Percentiles rank a stretch among this genome's conserved stretches.
Evolutionary conservation across 1,284 basidiomycete species (phyloP).

Genomic region (Coniferiporia weirii): DNA sequence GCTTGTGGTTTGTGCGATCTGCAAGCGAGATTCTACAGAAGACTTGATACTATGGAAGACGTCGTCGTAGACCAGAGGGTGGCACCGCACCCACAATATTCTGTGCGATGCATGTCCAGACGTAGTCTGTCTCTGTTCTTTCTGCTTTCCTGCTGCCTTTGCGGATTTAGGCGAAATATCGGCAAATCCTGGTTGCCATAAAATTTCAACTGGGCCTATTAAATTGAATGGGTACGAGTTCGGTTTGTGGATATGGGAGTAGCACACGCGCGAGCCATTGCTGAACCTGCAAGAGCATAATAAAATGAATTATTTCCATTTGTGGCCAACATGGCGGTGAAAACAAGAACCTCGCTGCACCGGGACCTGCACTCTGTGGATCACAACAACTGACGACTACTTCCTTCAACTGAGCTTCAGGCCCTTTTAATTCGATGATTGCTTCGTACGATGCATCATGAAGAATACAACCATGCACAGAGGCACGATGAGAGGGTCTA

Average conservation of each 20-base stretch:
- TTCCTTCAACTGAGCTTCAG: slow-evolving; percentile 45
- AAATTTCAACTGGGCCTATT: slow-evolving; percentile 64
- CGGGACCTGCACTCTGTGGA: slow-evolving; percentile 50
- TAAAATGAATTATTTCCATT: not conserved
- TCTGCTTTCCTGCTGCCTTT: slow-evolving; percentile 22
- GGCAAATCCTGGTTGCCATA: slow-evolving; percentile 54
- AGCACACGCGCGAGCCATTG: slow-evolving; percentile 50
- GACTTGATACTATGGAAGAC: slow-evolving; percentile 47
- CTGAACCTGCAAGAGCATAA: slow-evolving; percentile 38
- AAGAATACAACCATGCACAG: slow-evolving; percentile 75
- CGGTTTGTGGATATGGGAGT: slow-evolving; percentile 60
- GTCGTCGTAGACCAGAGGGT: slow-evolving; percentile 65
- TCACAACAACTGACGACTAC: slow-evolving; percentile 60
- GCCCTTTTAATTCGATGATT: slow-evolving; percentile 68
- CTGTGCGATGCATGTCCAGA: slow-evolving; percentile 26
- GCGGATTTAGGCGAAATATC: slow-evolving; percentile 15
- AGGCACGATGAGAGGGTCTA: slow-evolving; percentile 82
- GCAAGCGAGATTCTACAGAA: slow-evolving; percentile 47
- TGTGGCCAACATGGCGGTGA: not conserved
- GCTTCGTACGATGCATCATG: slow-evolving; percentile 85
- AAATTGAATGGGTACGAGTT: slow-evolving; percentile 64
- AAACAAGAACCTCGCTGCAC: slow-evolving; percentile 46
- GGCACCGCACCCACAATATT: slow-evolving; percentile 69
- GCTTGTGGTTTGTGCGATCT: slow-evolving; percentile 32
- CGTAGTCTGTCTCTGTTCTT: slow-evolving; percentile 1